Evolutionary conservation across 2,329 filamentous ascomycete species (phyloP).

Genomic region (Botrytis sinoallii): DNA sequence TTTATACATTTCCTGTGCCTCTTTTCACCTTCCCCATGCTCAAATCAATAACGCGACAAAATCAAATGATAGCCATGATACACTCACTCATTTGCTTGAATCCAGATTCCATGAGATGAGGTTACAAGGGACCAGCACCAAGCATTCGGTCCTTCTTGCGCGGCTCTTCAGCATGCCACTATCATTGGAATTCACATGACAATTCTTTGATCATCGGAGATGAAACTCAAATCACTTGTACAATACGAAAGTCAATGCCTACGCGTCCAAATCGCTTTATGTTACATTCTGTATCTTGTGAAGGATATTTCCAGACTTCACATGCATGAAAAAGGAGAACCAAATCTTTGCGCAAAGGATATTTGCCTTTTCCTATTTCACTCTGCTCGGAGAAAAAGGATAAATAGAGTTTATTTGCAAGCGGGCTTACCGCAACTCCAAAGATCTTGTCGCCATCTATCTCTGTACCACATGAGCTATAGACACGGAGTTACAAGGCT

Average conservation of each 20-base stretch:
- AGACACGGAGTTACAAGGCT: background rate
- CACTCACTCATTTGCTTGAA: background rate
- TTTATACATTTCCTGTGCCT: background rate
- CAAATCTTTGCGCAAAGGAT: background rate
- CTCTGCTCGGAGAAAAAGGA: background rate
- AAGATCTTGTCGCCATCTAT: background rate
- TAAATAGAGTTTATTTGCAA: background rate
- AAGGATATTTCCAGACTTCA: background rate
- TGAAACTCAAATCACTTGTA: background rate
- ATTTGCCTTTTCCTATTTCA: background rate
- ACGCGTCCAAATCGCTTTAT: background rate
- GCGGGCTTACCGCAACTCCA: background rate
- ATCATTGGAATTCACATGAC: background rate
- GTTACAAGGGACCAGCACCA: background rate
- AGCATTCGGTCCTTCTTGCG: background rate
- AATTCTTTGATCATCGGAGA: background rate
- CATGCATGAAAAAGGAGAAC: background rate
- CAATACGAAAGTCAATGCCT: background rate
- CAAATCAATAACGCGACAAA: background rate
- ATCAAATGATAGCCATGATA: background rate
- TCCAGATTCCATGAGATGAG: background rate
- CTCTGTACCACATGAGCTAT: background rate
- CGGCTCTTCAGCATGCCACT: background rate
- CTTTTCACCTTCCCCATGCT: too few relatives aligned
- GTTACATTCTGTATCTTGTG: background rate